phyloP scores from a whole-genome alignment of 106 monocot genomes.

The Alisma plantagoaquatica region DNA sequence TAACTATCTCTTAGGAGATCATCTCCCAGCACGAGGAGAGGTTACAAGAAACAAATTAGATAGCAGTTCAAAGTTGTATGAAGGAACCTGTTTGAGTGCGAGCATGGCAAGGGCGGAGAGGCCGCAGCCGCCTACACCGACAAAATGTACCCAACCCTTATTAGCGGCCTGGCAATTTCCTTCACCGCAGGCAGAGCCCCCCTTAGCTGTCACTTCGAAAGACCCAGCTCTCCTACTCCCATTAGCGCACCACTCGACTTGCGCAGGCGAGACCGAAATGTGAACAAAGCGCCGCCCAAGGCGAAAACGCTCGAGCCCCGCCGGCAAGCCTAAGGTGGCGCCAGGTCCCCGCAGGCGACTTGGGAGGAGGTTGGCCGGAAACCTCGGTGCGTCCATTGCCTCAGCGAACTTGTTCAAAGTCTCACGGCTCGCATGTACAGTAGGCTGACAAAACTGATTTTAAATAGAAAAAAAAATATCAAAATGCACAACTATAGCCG shows the following conservation, averaged over 20 bases:
- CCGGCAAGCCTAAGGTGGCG: background rate
- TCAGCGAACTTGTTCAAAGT: too few species aligned
- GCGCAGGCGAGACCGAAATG: too few species aligned
- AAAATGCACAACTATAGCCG: too few species aligned
- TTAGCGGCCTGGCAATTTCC: background rate
- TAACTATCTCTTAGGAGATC: too few species aligned
- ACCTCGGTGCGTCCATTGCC: too few species aligned
- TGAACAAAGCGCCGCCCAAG: too few species aligned
- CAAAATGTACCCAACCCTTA: constrained; percentile 39
- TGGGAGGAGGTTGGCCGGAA: too few species aligned
- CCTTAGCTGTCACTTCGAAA: background rate
- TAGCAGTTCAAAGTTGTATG: background rate
- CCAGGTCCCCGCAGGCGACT: too few species aligned
- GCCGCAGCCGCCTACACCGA: constrained; percentile 39
- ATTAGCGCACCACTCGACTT: background rate
- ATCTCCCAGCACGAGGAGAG: too few species aligned
- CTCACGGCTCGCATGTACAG: too few species aligned
- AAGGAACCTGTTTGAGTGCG: constrained; percentile 29
- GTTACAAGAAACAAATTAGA: background rate
- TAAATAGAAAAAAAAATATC: too few species aligned
- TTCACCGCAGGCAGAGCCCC: background rate
- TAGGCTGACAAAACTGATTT: too few species aligned
- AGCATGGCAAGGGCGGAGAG: constrained; percentile 48
- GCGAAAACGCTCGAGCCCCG: background rate
- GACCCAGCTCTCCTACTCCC: background rate